phyloP scores from a whole-genome alignment of 176 grass and related monocot species.

The Musa itinerans region DNA sequence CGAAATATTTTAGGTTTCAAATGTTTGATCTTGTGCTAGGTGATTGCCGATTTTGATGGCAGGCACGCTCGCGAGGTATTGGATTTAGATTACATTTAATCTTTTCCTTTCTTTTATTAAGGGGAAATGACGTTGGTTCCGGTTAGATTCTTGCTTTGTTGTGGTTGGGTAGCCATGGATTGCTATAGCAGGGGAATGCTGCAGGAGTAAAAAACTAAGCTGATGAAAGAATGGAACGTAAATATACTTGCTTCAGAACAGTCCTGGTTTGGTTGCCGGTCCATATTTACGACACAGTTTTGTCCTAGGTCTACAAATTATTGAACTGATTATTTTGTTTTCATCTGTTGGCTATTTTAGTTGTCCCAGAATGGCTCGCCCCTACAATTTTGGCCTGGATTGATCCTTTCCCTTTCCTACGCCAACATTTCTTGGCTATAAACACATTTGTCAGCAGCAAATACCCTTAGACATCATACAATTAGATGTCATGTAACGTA shows the following conservation, averaged over 20 bases:
- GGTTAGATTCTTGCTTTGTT: conserved; percentile 5
- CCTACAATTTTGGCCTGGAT: no score
- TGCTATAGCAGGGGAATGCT: conserved; percentile 71
- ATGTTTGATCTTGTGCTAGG: conserved; percentile 27
- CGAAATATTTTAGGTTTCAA: background rate
- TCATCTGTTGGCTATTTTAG: background rate
- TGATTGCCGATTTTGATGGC: conserved; percentile 93
- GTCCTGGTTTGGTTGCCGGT: background rate
- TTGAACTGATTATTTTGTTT: background rate
- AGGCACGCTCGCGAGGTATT: conserved; percentile 67
- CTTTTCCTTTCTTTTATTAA: background rate
- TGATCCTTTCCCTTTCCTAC: no score
- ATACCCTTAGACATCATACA: no score
- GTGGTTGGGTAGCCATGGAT: conserved; percentile 55
- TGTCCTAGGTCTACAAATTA: background rate
- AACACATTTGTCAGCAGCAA: no score
- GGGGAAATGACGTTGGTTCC: background rate
- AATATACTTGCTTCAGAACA: background rate
- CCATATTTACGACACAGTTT: no score
- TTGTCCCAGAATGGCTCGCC: background rate
- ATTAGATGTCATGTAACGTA: no score
- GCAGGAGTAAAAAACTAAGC: conserved; percentile 78
- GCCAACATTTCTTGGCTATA: no score
- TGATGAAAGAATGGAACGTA: conserved; percentile 75
- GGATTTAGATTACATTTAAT: conserved; percentile 39